Conservation (phyloP, 2,329 filamentous ascomycete genomes). For the Trichoderma gracile region DNA sequence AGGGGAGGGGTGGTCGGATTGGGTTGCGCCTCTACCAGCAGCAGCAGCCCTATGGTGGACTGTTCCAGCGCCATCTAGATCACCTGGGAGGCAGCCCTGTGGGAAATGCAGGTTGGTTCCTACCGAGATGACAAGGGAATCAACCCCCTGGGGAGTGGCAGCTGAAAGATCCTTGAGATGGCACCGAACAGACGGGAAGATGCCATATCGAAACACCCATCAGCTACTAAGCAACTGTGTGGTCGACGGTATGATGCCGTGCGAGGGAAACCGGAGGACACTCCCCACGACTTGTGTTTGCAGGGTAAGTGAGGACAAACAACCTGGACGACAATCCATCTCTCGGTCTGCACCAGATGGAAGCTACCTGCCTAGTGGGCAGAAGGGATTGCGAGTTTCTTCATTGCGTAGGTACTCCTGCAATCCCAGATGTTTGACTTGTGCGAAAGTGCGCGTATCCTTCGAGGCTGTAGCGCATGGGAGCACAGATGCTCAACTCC, state of each 20-base stretch:
- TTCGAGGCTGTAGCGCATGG: too few relatives aligned
- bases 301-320: background rate
- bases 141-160: background rate
- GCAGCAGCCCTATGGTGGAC: constrained; percentile 15
- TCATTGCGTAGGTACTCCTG: too few relatives aligned
- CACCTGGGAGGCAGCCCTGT: background rate
- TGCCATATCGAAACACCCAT: background rate
- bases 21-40: constrained; percentile 6
- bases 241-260: background rate
- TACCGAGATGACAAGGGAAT: background rate
- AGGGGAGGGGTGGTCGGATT: background rate
- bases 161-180: background rate
- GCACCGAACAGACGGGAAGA: background rate
- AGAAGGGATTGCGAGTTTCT: too few relatives aligned
- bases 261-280: background rate
- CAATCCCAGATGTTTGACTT: too few relatives aligned
- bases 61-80: constrained; percentile 9
- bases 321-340: too few relatives aligned
- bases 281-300: background rate
- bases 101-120: constrained; percentile 2
- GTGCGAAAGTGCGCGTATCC: too few relatives aligned
- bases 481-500: too few relatives aligned
- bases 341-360: background rate
- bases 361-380: too few relatives aligned
- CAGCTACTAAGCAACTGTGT: background rate